Evolutionary conservation across 306 rosid species (phyloP), one percentile per base, ranked within the genome.

Genomic region (Prunus dulcis): DNA sequence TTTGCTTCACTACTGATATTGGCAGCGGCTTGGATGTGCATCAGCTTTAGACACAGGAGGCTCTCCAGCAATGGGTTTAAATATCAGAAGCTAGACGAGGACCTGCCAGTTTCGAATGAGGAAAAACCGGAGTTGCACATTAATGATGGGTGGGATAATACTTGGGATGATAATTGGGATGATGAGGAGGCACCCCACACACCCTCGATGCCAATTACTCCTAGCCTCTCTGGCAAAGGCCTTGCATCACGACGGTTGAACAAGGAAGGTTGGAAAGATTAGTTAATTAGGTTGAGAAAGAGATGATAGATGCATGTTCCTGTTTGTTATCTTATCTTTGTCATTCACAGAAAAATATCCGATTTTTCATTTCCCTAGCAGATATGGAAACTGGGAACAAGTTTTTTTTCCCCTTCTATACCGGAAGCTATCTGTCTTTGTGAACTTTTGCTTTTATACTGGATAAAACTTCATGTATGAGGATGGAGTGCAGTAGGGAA

Each of bases 241-340:
- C 79, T 82, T 8, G 86, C 90, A 47, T 43, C 86, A 6, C 79
- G 88, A 11, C 78, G 90, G 52, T 58, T 82, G 72, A 74, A 56
- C 84, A 87, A 87, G 76, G 90, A 87, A 23, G 80, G 72, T n/a
- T 73, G 90, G 85, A 87, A 79, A 74, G 86, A 79, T 77, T 87
- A 84, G 76, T 75, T 57, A 34, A 32, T 25, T 60, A 22, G 38
- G 19, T 81, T 32, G 55, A 5, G 61, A 56, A 61, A 22, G 41
- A 30, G 60, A 32, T 49, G 63, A 56, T 27, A 20, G 45, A 53
- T 63, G 23, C 12, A 68, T 41, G 51, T 51, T 67, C 41, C 8
- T 56, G 15, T 38, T 13, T 45, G 46, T 65, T 43, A 10, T 12
- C 25, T 67, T 14, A 4, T 72, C 3, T 23, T 73, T 74, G 5